Evolutionary conservation across 2,329 filamentous ascomycete species (phyloP).

Genomic region (Calycina herbarum): DNA sequence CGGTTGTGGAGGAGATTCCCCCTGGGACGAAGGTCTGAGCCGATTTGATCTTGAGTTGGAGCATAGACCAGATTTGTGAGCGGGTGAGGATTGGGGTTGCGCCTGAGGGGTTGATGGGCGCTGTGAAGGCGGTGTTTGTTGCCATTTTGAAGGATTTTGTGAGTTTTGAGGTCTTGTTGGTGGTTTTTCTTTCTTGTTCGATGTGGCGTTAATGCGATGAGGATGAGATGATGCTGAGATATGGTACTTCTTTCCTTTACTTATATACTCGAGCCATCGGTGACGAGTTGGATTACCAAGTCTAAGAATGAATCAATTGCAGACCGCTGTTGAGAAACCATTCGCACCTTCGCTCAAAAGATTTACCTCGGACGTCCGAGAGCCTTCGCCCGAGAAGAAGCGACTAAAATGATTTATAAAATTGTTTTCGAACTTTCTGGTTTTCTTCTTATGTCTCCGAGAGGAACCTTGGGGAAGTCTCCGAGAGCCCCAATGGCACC

Average conservation of each 20-base stretch:
- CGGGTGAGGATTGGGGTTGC: not conserved
- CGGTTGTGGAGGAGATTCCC: conserved; percentile 1
- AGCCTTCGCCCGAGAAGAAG: too few species aligned
- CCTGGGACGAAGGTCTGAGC: not conserved
- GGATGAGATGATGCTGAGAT: too few species aligned
- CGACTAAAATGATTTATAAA: too few species aligned
- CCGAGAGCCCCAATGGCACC: not conserved
- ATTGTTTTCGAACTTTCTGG: too few species aligned
- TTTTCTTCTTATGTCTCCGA: not conserved
- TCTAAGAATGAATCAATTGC: too few species aligned
- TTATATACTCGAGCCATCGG: too few species aligned
- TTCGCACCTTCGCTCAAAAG: too few species aligned
- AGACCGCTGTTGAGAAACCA: too few species aligned
- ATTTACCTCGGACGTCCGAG: too few species aligned
- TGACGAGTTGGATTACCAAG: too few species aligned
- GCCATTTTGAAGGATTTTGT: not conserved
- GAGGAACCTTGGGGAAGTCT: not conserved
- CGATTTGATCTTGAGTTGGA: not conserved
- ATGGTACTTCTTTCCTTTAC: too few species aligned
- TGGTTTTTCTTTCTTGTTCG: not conserved
- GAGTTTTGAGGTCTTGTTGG: too few species aligned
- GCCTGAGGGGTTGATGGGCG: not conserved
- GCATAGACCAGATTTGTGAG: not conserved
- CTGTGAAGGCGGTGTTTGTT: not conserved
- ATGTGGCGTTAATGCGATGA: not conserved